Conservation (phyloP, 768 basidiomycete genomes). For the Mycena kentingensis region DNA sequence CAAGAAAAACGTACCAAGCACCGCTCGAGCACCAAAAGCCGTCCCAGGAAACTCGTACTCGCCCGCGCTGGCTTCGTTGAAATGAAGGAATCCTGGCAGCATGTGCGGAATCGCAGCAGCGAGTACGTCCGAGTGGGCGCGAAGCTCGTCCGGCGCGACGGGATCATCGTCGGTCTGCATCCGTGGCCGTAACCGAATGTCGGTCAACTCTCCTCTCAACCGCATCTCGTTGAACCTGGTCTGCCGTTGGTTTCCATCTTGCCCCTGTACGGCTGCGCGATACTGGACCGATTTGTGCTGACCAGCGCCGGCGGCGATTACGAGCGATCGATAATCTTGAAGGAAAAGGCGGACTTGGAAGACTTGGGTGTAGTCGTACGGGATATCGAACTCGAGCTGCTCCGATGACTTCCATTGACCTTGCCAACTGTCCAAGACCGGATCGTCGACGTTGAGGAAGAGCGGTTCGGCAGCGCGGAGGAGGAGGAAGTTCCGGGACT, state of each 20-base stretch:
- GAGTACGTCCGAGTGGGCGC: constrained; percentile 44
- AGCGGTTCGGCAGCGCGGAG: constrained; percentile 26
- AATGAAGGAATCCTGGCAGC: constrained; percentile 10
- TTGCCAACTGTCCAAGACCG: constrained; percentile 34
- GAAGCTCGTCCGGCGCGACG: constrained; percentile 27
- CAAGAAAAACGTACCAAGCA: constrained; percentile 14
- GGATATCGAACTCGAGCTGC: constrained; percentile 40
- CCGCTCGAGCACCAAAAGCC: constrained; percentile 21
- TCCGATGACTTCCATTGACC: constrained; percentile 39
- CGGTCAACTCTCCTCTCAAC: constrained; percentile 32
- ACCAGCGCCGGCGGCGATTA: constrained; percentile 33
- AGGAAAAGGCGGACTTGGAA: constrained; percentile 39
- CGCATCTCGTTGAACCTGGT: constrained; percentile 38
- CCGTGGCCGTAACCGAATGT: constrained; percentile 36
- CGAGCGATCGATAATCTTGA: constrained; percentile 32
- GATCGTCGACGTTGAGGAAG: constrained; percentile 52
- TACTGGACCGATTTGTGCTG: constrained; percentile 23
- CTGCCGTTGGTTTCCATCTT: constrained; percentile 25
- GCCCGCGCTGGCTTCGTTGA: constrained; percentile 7
- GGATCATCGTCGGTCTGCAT: too few relatives aligned
- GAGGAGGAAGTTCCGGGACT: constrained; percentile 19
- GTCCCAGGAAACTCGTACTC: constrained; percentile 19
- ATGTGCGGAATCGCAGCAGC: constrained; percentile 30
- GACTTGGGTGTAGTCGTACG: constrained; percentile 31
- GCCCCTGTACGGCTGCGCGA: not conserved